Percentiles rank a stretch among this genome's conserved stretches.
These are phyloP conservation scores for Acidiella bohemica DNA, from an alignment of 495 filamentous ascomycete genomes.

Conservation along the genomic window DNA sequence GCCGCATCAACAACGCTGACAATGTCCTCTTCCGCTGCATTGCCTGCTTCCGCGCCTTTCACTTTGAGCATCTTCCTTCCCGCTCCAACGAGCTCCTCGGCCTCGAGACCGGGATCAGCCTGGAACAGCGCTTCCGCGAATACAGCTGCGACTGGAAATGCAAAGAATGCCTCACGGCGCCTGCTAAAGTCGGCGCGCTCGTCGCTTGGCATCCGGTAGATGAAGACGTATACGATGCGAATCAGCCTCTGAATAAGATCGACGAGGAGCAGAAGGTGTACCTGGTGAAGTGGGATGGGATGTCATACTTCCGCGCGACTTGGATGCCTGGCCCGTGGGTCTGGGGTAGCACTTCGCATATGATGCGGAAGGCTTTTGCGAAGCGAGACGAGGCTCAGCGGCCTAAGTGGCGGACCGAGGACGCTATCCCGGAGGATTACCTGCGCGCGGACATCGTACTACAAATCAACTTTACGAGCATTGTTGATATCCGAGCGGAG, in stretches of 20 bases:
- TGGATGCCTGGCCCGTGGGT: slow-evolving; percentile 91
- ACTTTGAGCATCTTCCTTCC: slow-evolving; percentile 64
- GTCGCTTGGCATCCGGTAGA: slow-evolving; percentile 75
- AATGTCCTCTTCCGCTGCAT: slow-evolving; percentile 71
- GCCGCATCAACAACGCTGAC: slow-evolving; percentile 56
- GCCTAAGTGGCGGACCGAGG: slow-evolving; percentile 56
- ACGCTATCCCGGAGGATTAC: slow-evolving; percentile 75
- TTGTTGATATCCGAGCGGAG: slow-evolving; percentile 37
- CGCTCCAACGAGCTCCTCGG: slow-evolving; percentile 26
- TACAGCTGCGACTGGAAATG: slow-evolving; percentile 62
- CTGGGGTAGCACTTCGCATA: slow-evolving; percentile 49
- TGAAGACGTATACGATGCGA: slow-evolving; percentile 35
- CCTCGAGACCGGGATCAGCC: slow-evolving; percentile 31
- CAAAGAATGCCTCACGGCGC: slow-evolving; percentile 48
- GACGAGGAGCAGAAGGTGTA: slow-evolving; percentile 73
- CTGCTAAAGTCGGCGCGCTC: slow-evolving; percentile 50
- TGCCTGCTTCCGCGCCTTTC: slow-evolving; percentile 63
- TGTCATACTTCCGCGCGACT: slow-evolving; percentile 61
- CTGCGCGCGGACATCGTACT: slow-evolving; percentile 80
- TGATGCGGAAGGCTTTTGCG: slow-evolving; percentile 62
- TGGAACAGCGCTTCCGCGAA: slow-evolving; percentile 40
- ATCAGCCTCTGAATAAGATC: slow-evolving; percentile 38
- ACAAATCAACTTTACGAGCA: slow-evolving; percentile 51
- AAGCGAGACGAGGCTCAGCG: slow-evolving; percentile 47
- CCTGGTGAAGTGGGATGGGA: slow-evolving; percentile 69